Evolutionary conservation across 2,329 filamentous ascomycete genomes (phyloP).

Genomic region (Diaporthe ilicicola): DNA sequence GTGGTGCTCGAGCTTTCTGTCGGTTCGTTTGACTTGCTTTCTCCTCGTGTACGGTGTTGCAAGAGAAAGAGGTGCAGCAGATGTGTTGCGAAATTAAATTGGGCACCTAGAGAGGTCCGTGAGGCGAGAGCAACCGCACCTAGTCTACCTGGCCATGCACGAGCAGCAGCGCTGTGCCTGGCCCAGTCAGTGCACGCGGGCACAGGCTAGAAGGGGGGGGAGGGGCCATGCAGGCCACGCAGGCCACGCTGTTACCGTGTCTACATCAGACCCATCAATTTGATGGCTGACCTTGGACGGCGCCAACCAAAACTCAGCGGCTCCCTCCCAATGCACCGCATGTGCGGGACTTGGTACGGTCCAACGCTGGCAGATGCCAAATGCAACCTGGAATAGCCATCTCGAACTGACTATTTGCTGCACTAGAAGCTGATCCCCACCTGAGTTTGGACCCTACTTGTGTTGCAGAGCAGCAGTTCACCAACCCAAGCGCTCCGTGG

Average conservation of each 20-base stretch:
- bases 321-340: not conserved
- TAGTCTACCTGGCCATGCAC: not conserved
- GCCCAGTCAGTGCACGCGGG: slow-evolving; percentile 17
- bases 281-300: slow-evolving; percentile 9
- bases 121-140: slow-evolving; percentile 12
- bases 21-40: slow-evolving; percentile 20
- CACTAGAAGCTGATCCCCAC: slow-evolving; percentile 17
- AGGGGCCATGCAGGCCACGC: not conserved
- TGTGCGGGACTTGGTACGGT: not conserved
- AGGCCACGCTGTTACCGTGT: slow-evolving; percentile 19
- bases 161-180: not conserved
- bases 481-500: not conserved
- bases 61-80: slow-evolving; percentile 17
- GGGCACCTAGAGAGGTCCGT: slow-evolving; percentile 27
- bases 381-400: not conserved
- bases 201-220: slow-evolving; percentile 6
- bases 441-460: not conserved
- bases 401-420: slow-evolving; percentile 16
- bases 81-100: slow-evolving; percentile 31
- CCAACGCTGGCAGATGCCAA: slow-evolving; percentile 1
- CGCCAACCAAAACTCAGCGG: slow-evolving; percentile 19
- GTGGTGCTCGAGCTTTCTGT: slow-evolving; percentile 10
- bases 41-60: slow-evolving; percentile 10
- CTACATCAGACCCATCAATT: slow-evolving; percentile 22
- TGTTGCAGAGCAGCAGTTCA: not conserved